Conservation (phyloP, 345 rosid species). For the Eucalyptus guilfoylei region DNA sequence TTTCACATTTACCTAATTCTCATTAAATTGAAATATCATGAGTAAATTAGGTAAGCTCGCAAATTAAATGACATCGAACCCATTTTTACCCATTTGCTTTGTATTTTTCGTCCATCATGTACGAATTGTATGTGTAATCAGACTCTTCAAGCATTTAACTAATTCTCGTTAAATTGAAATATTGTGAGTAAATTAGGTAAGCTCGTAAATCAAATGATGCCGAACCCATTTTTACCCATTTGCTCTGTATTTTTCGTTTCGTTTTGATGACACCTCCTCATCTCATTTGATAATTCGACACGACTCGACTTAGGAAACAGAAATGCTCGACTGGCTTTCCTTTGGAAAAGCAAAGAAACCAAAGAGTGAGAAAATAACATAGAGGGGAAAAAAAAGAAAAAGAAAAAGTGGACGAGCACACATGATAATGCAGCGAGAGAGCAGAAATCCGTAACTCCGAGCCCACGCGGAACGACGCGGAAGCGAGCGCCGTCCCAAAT, state of each 20-base stretch:
- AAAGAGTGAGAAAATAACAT: background rate
- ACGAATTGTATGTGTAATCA: no score
- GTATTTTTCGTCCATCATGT: no score
- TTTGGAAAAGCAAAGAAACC: background rate
- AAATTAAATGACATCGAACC: background rate
- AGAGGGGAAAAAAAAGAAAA: background rate
- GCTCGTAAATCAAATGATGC: background rate
- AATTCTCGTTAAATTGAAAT: no score
- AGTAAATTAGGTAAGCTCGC: background rate
- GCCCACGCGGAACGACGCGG: background rate
- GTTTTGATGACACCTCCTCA: background rate
- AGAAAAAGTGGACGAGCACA: background rate
- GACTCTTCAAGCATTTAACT: no score
- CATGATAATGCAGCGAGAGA: background rate
- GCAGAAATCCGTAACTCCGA: background rate
- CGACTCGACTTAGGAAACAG: background rate
- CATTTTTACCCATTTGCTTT: no score
- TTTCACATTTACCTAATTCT: background rate
- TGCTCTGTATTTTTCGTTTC: background rate
- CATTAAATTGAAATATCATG: rapidly evolving
- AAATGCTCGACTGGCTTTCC: background rate
- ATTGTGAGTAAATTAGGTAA: no score
- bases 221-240: background rate
- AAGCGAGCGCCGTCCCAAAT: background rate
- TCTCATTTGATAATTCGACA: background rate